These are phyloP conservation scores for Porodaedalea pini DNA, from an alignment of 1,284 basidiomycete species.

Conservation along the genomic window DNA sequence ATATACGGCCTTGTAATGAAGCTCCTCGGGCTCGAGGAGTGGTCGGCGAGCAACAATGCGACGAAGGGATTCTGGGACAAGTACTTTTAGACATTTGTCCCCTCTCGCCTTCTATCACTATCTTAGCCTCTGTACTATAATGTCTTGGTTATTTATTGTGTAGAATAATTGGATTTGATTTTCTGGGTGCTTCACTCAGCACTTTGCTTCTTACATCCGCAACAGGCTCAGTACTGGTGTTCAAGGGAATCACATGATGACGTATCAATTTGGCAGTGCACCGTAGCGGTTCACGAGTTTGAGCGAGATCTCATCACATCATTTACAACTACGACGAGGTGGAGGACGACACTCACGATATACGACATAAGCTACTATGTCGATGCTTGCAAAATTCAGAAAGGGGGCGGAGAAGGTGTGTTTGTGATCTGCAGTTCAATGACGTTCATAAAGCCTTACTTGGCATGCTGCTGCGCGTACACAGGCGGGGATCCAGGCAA, in stretches of 20 bases:
- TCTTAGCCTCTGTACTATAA: not conserved
- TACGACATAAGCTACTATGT: constrained; percentile 34
- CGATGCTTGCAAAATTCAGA: constrained; percentile 77
- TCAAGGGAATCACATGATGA: constrained; percentile 2
- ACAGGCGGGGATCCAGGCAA: constrained; percentile 69
- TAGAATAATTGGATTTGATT: not conserved
- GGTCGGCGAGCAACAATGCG: constrained; percentile 69
- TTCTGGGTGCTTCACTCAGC: no score
- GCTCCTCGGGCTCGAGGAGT: constrained; percentile 61
- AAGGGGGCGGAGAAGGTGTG: constrained; percentile 64
- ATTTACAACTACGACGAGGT: not conserved
- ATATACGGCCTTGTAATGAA: constrained; percentile 80
- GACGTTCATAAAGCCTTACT: not conserved
- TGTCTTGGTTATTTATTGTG: not conserved
- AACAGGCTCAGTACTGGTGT: not conserved
- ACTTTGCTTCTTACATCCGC: not conserved
- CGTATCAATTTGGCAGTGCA: not conserved
- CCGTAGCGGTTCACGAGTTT: not conserved
- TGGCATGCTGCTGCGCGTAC: not conserved
- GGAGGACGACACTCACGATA: not conserved
- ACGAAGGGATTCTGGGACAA: constrained; percentile 77
- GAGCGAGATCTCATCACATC: not conserved
- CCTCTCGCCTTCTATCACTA: not conserved
- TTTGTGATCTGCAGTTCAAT: not conserved
- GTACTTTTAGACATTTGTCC: constrained; percentile 48